These are phyloP conservation scores for Pneumocystis sp. DNA, from an alignment of 1,139 yeast species.

Conservation along the genomic window DNA sequence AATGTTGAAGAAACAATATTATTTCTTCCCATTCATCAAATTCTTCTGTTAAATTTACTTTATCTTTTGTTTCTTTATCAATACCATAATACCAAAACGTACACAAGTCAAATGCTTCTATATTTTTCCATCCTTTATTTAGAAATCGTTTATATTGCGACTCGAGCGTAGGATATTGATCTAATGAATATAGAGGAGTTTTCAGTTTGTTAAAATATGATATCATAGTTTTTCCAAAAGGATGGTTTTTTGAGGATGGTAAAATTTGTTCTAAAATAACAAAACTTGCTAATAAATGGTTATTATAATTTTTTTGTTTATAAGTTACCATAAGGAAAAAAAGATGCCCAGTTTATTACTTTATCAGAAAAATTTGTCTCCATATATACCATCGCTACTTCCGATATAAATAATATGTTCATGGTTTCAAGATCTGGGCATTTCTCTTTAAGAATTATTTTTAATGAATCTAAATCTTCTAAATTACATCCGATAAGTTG, in stretches of 20 bases:
- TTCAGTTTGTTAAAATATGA: constrained; percentile 52
- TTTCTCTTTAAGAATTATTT: constrained; percentile 26
- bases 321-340: constrained; percentile 11
- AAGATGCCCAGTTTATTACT: constrained; percentile 39
- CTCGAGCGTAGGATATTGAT: constrained; percentile 37
- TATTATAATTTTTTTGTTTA: constrained; percentile 5
- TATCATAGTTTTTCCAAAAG: constrained; percentile 64
- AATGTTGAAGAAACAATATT: constrained; percentile 61
- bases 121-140: constrained; percentile 33
- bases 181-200: constrained; percentile 58
- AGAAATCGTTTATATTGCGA: constrained; percentile 40
- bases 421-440: constrained; percentile 21
- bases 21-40: constrained; percentile 84
- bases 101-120: constrained; percentile 41
- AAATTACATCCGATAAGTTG: constrained; percentile 59
- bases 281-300: constrained; percentile 43
- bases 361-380: constrained; percentile 51
- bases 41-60: constrained; percentile 41
- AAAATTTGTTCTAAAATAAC: constrained; percentile 56
- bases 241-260: constrained; percentile 47
- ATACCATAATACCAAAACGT: constrained; percentile 42
- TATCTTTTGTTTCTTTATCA: constrained; percentile 27
- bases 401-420: constrained; percentile 54
- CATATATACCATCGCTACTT: constrained; percentile 75
- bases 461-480: constrained; percentile 34